Conservation (phyloP, 306 rosid genomes). For the Quercus agrifolia region DNA sequence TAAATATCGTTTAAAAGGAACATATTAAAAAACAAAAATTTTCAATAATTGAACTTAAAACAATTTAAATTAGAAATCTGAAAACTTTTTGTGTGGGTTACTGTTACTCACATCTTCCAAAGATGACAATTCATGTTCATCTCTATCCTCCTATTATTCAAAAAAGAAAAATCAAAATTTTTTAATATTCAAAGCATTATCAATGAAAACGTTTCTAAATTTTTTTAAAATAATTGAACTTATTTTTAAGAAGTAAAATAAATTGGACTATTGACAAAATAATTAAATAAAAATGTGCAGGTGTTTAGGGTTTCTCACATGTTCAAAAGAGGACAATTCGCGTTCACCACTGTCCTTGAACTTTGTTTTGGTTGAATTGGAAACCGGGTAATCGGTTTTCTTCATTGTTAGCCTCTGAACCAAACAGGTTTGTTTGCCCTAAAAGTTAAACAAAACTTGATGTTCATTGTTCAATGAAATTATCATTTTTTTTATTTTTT, state of each 20-base stretch:
- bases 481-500: no score
- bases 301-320: slow-evolving; percentile 23
- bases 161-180: no score
- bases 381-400: slow-evolving; percentile 5
- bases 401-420: slow-evolving; percentile 8
- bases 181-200: no score
- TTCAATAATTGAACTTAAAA: neutral
- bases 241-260: neutral
- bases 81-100: neutral
- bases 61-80: neutral
- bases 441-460: neutral
- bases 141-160: slow-evolving; percentile 14
- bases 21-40: neutral
- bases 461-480: neutral
- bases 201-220: no score
- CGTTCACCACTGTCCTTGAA: slow-evolving; percentile 28
- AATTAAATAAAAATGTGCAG: neutral
- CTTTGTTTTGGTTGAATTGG: slow-evolving; percentile 19
- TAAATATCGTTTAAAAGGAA: no score
- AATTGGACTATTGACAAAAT: no score
- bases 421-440: neutral
- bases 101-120: slow-evolving; percentile 19
- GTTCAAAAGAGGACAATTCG: slow-evolving; percentile 32
- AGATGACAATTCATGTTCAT: slow-evolving; percentile 22
- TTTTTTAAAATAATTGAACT: neutral